Conservation (phyloP, 768 basidiomycete genomes). For the Xerocomus potaroensis region DNA sequence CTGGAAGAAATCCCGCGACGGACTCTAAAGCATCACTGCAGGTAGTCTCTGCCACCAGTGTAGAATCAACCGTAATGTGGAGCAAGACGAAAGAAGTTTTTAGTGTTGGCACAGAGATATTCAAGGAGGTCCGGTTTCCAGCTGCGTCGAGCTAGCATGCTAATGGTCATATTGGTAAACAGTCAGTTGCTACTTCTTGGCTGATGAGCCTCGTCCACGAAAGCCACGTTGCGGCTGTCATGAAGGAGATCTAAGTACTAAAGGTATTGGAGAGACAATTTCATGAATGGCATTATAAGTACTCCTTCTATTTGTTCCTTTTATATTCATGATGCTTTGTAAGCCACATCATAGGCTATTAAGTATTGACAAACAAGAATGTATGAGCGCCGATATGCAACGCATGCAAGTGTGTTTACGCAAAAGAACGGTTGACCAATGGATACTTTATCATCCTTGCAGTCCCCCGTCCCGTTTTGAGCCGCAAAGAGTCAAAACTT, state of each 20-base stretch:
- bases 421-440: too few relatives aligned
- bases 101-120: conserved; percentile 12
- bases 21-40: conserved; percentile 10
- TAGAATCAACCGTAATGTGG: conserved; percentile 12
- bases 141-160: conserved; percentile 7
- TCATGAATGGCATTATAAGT: too few relatives aligned
- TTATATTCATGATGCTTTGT: too few relatives aligned
- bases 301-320: too few relatives aligned
- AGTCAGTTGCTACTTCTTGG: conserved; percentile 21
- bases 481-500: conserved; percentile 41
- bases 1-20: conserved; percentile 14
- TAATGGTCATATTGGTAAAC: conserved; percentile 6
- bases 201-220: conserved; percentile 22
- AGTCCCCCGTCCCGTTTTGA: conserved; percentile 37
- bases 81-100: conserved; percentile 16
- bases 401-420: too few relatives aligned
- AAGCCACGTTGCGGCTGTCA: conserved; percentile 20
- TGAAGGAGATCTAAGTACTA: conserved; percentile 16
- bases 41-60: neutral
- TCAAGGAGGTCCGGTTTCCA: conserved; percentile 20
- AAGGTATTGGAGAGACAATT: too few relatives aligned
- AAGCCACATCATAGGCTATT: too few relatives aligned
- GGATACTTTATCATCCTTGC: neutral
- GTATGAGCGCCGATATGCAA: too few relatives aligned
- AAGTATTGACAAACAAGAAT: too few relatives aligned